Conservation (phyloP, 805 yeast genomes). For the Saccharomycopsis lassenensis region DNA sequence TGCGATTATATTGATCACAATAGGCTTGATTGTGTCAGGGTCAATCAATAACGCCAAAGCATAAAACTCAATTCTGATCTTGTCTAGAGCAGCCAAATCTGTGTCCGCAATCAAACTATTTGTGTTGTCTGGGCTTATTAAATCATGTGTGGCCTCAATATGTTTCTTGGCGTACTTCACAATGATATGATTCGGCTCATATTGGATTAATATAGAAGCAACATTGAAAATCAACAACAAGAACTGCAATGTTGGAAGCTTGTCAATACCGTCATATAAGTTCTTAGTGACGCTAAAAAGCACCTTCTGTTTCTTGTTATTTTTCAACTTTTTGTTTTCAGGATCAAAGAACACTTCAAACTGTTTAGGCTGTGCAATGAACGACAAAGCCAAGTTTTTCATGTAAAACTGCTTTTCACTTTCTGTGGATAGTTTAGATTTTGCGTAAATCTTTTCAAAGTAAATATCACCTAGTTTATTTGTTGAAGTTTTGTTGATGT, state of each 20-base stretch:
- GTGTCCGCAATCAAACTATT: constrained; percentile 4
- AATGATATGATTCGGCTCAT: constrained; percentile 13
- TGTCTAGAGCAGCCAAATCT: constrained; percentile 14
- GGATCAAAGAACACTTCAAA: constrained; percentile 10
- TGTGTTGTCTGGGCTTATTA: constrained; percentile 13
- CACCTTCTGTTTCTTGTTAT: constrained; percentile 15
- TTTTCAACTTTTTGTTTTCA: background rate
- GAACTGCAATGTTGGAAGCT: constrained; percentile 13
- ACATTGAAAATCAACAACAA: constrained; percentile 12
- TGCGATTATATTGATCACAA: constrained; percentile 13
- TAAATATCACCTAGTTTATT: constrained; percentile 13
- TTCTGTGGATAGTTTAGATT: constrained; percentile 5
- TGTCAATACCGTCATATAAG: constrained; percentile 11
- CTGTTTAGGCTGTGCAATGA: constrained; percentile 14
- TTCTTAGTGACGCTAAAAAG: constrained; percentile 5
- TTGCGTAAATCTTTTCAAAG: constrained; percentile 14
- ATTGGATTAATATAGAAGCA: constrained; percentile 14
- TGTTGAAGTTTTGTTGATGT: constrained; percentile 3
- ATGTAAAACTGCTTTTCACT: constrained; percentile 13
- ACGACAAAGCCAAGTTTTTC: constrained; percentile 10
- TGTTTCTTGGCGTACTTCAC: constrained; percentile 9
- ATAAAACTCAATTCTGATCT: constrained; percentile 15
- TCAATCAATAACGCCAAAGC: constrained; percentile 13
- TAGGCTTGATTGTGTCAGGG: constrained; percentile 16
- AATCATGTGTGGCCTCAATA: constrained; percentile 7